phyloP scores from a whole-genome alignment of 108 stramenopile genomes.

The Schizochytrium sp. region DNA sequence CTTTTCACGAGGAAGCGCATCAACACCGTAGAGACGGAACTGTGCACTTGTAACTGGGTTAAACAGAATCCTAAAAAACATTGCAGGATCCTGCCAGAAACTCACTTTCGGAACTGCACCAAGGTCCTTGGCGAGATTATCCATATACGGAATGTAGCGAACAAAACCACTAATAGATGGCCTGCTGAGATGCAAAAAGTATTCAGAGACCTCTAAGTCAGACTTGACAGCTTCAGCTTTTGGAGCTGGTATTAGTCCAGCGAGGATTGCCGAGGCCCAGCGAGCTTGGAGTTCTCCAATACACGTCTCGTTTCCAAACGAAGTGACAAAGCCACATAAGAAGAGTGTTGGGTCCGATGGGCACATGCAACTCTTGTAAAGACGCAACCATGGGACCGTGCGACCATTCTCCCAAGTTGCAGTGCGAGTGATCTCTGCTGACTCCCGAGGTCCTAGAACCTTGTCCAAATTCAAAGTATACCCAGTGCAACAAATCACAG shows the following conservation, averaged over 20 bases:
- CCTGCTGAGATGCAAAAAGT: not conserved
- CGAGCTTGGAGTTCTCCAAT: not conserved
- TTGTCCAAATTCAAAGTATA: conserved; percentile 7
- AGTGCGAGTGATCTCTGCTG: not conserved
- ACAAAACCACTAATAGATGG: conserved; percentile 24
- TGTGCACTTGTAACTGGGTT: not conserved
- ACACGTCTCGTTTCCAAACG: conserved; percentile 32
- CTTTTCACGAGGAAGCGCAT: conserved; percentile 7
- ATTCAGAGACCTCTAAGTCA: not conserved
- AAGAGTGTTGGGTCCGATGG: not conserved
- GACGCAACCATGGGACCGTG: conserved; percentile 4
- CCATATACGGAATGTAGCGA: conserved; percentile 2
- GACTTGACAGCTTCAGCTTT: not conserved
- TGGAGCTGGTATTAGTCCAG: not conserved
- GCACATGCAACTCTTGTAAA: conserved; percentile 7
- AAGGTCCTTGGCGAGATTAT: not conserved
- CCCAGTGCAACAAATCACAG: conserved; percentile 8
- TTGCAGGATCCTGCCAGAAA: not conserved
- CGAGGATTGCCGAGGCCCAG: conserved; percentile 9
- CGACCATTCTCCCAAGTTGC: conserved; percentile 6
- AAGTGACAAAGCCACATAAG: conserved; percentile 24
- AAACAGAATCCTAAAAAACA: not conserved
- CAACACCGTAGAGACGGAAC: not conserved
- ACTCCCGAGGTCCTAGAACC: not conserved
- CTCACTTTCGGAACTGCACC: not conserved